Conservation (phyloP, 169 alveolate species). For the Cardiosporidium cionae region DNA sequence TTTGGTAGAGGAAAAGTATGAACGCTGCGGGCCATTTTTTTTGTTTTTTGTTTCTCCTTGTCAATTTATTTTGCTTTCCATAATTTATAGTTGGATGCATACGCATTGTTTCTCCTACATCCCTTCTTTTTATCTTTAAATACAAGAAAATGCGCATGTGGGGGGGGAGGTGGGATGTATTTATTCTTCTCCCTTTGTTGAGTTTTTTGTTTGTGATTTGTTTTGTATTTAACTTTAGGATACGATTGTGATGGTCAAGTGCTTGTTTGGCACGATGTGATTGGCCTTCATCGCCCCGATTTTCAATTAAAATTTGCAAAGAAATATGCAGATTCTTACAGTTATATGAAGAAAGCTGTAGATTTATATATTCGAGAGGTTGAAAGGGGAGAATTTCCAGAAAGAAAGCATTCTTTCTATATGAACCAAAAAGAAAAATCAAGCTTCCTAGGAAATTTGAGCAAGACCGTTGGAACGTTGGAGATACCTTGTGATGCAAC, state of each 20-base stretch:
- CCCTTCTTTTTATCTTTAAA: neutral
- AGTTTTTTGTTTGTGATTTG: neutral
- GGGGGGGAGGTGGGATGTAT: neutral
- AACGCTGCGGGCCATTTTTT: neutral
- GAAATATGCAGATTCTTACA: neutral
- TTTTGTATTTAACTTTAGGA: neutral
- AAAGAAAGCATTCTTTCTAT: neutral
- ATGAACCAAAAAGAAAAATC: neutral
- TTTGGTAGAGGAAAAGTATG: no score
- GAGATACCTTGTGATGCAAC: no score
- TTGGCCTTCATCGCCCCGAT: slow-evolving; percentile 8
- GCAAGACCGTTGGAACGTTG: no score
- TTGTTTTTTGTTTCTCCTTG: neutral
- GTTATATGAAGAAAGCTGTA: neutral
- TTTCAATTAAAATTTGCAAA: neutral
- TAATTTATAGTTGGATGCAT: neutral
- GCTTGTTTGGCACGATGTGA: slow-evolving; percentile 30
- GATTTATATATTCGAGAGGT: neutral
- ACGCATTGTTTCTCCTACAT: neutral
- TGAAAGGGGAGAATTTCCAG: slow-evolving; percentile 1
- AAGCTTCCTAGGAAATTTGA: no score
- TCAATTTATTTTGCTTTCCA: no score
- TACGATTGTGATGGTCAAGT: slow-evolving; percentile 39
- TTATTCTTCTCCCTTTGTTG: neutral
- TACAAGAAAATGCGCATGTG: neutral